Conservation (phyloP, 352 stramenopile species). For the Pythium brassicae region DNA sequence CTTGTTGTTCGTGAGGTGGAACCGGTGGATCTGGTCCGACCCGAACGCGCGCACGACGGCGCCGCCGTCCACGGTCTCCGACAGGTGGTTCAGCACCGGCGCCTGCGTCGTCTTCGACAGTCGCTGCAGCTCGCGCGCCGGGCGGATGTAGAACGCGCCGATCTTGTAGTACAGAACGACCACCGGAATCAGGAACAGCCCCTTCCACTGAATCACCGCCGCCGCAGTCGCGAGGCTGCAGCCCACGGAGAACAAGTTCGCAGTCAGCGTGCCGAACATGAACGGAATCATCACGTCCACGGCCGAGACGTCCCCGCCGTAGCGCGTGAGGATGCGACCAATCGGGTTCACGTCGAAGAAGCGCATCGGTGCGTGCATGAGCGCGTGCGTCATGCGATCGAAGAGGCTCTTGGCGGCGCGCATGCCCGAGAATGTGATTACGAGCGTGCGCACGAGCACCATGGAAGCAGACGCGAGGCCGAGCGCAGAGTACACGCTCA, state of each 20-base stretch:
- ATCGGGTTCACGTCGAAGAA: conserved; percentile 94
- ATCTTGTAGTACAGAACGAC: conserved; percentile 72
- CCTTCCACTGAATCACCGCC: conserved; percentile 78
- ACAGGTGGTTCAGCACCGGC: conserved; percentile 46
- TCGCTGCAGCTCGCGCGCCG: conserved; percentile 49
- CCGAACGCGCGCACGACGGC: conserved; percentile 56
- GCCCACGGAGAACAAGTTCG: conserved; percentile 67
- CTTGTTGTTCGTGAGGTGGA: conserved; percentile 26
- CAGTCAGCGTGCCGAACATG: conserved; percentile 41
- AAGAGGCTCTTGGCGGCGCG: conserved; percentile 66
- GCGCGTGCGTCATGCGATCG: conserved; percentile 78
- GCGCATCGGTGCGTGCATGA: conserved; percentile 83
- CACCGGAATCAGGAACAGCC: conserved; percentile 80
- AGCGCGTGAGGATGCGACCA: conserved; percentile 88
- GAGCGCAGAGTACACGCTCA: conserved; percentile 38
- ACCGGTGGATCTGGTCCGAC: conserved; percentile 27
- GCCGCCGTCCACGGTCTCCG: conserved; percentile 46
- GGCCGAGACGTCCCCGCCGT: conserved; percentile 87
- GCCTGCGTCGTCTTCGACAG: conserved; percentile 41
- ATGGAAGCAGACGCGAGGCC: conserved; percentile 34
- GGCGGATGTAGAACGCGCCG: conserved; percentile 36
- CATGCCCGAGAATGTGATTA: conserved; percentile 39
- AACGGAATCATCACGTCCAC: conserved; percentile 80
- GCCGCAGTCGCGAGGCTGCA: conserved; percentile 80
- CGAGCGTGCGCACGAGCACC: conserved; percentile 36